phyloP scores from a whole-genome alignment of 805 yeast genomes.

The Sugiyamaella chiloensis region DNA sequence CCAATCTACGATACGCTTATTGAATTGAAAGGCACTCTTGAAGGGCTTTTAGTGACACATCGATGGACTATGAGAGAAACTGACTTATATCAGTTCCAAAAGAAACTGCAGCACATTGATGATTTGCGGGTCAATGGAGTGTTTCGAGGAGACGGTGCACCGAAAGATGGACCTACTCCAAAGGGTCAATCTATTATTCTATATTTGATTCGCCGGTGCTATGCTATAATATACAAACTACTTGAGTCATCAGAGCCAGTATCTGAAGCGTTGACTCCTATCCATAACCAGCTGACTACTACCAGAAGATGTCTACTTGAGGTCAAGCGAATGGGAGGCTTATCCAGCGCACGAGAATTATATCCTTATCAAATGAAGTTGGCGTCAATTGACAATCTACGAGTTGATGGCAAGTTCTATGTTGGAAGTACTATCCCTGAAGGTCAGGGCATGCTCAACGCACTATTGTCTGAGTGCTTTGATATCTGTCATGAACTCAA shows the following conservation, averaged over 20 bases:
- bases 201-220: conserved; percentile 84
- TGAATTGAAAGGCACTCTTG: conserved; percentile 68
- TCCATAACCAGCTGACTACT: conserved; percentile 90
- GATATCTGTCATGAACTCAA: conserved; percentile 90
- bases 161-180: conserved; percentile 21
- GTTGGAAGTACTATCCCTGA: conserved; percentile 90
- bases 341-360: conserved; percentile 79
- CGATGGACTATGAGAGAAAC: conserved; percentile 98
- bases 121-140: conserved; percentile 62
- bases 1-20: conserved; percentile 62
- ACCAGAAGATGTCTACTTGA: conserved; percentile 88
- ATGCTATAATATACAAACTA: conserved; percentile 83
- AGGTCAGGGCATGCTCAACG: conserved; percentile 95
- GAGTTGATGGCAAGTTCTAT: conserved; percentile 89
- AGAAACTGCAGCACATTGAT: conserved; percentile 69
- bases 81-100: conserved; percentile 82
- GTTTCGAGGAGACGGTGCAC: conserved; percentile 35
- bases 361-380: conserved; percentile 96
- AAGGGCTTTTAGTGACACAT: conserved; percentile 81
- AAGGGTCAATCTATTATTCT: conserved; percentile 47
- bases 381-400: conserved; percentile 80
- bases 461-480: conserved; percentile 87
- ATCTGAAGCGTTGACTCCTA: conserved; percentile 85
- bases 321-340: conserved; percentile 88
- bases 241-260: conserved; percentile 94